Percentiles rank a stretch among this genome's conserved stretches.
These are phyloP conservation scores for Serendipita indica DNA, from an alignment of 768 basidiomycete species.

Conservation along the genomic window DNA sequence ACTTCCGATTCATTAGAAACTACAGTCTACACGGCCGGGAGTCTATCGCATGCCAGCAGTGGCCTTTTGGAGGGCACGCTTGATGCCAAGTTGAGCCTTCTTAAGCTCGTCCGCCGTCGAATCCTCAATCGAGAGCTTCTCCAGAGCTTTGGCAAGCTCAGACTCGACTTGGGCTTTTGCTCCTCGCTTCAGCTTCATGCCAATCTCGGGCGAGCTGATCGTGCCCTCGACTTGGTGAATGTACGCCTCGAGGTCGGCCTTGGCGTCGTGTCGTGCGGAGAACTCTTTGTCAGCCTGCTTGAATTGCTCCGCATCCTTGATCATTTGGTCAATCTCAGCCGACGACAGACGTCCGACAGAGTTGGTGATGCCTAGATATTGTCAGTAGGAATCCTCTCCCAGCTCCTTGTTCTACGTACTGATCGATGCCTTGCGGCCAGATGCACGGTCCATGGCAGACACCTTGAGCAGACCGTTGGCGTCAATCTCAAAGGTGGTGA, in stretches of 20 bases:
- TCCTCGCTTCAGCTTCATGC: conserved; percentile 97
- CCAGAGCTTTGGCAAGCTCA: conserved; percentile 93
- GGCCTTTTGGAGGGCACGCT: conserved; percentile 96
- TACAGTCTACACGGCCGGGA: too few species aligned
- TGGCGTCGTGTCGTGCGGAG: conserved; percentile 94
- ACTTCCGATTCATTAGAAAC: too few species aligned
- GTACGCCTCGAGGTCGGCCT: conserved; percentile 95
- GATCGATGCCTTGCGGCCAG: conserved; percentile 97
- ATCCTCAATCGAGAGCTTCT: conserved; percentile 97
- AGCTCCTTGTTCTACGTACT: conserved; percentile 37
- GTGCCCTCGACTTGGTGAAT: conserved; percentile 93
- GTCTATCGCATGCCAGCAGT: conserved; percentile 72
- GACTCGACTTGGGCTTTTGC: conserved; percentile 89
- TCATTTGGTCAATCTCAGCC: conserved; percentile 99
- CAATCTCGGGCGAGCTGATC: conserved; percentile 90
- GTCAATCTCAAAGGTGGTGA: conserved; percentile 98
- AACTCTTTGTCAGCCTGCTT: conserved; percentile 96
- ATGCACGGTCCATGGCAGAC: conserved; percentile 94
- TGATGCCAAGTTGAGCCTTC: conserved; percentile 89
- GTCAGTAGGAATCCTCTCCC: not conserved
- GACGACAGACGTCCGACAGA: conserved; percentile 96
- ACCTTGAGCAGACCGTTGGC: conserved; percentile 99
- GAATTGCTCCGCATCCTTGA: conserved; percentile 97
- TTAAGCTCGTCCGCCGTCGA: conserved; percentile 86
- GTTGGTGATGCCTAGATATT: conserved; percentile 73